These are phyloP conservation scores for Trametes elegans DNA, from an alignment of 768 basidiomycete species.

Conservation along the genomic window DNA sequence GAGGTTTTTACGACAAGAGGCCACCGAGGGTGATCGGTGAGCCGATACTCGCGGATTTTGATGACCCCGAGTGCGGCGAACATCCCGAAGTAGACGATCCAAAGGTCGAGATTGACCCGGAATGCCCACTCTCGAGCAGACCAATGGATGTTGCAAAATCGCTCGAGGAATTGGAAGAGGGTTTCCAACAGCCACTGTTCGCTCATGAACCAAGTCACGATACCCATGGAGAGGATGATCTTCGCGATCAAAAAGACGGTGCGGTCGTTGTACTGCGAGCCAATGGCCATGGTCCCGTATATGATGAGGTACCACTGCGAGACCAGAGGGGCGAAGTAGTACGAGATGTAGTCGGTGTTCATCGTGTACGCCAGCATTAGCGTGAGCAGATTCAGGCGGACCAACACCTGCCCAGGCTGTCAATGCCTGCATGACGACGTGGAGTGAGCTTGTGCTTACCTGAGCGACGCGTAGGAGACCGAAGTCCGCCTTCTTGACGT, in stretches of 20 bases:
- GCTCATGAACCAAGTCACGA: slow-evolving; percentile 66
- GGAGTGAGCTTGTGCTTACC: too few relatives aligned
- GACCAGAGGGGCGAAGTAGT: slow-evolving; percentile 89
- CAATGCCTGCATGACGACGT: too few relatives aligned
- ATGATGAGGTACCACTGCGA: slow-evolving; percentile 90
- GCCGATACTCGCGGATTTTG: slow-evolving; percentile 69
- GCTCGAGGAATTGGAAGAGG: slow-evolving; percentile 61
- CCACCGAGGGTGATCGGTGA: slow-evolving; percentile 74
- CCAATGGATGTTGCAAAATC: slow-evolving; percentile 77
- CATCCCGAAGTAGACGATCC: slow-evolving; percentile 89
- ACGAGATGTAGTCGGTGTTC: slow-evolving; percentile 89
- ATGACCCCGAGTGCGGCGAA: slow-evolving; percentile 67
- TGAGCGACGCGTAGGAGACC: slow-evolving; percentile 74
- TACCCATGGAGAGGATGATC: slow-evolving; percentile 58
- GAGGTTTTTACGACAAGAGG: slow-evolving; percentile 47
- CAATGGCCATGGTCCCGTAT: slow-evolving; percentile 74
- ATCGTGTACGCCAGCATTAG: slow-evolving; percentile 83
- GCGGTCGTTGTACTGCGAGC: slow-evolving; percentile 70
- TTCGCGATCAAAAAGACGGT: slow-evolving; percentile 68
- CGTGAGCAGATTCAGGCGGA: slow-evolving; percentile 83
- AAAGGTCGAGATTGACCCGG: slow-evolving; percentile 85
- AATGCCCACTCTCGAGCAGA: slow-evolving; percentile 86
- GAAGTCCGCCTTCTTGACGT: slow-evolving; percentile 87
- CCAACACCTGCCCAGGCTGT: slow-evolving; percentile 70
- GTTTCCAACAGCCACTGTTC: slow-evolving; percentile 59